These are phyloP conservation scores for Penicillium paradoxum DNA, from an alignment of 495 filamentous ascomycete species.

Conservation along the genomic window DNA sequence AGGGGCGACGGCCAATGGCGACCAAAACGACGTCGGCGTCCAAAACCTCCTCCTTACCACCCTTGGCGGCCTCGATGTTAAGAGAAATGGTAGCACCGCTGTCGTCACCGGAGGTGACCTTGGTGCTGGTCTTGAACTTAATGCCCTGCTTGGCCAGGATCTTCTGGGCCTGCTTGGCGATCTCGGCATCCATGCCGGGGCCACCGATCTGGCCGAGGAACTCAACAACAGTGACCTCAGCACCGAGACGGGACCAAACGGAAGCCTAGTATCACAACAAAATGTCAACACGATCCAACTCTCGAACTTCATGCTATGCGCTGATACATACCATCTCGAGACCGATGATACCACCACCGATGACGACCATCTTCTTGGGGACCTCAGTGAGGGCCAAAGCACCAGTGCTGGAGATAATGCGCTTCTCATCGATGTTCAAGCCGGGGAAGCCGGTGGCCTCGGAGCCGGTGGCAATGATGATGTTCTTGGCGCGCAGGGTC, in stretches of 20 bases:
- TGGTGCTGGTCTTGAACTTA: conserved; percentile 96
- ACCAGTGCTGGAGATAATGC: conserved; percentile 92
- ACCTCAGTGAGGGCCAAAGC: conserved; percentile 84
- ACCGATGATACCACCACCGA: conserved; percentile 97
- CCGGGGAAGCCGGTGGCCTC: conserved; percentile 96
- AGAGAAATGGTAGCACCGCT: conserved; percentile 70
- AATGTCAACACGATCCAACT: not conserved
- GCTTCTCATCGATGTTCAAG: conserved; percentile 93
- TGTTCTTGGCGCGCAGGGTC: conserved; percentile 85
- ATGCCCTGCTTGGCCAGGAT: conserved; percentile 94
- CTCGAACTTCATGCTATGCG: not conserved
- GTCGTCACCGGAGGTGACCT: conserved; percentile 82
- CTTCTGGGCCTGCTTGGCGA: conserved; percentile 89
- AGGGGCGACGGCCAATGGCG: conserved; percentile 92
- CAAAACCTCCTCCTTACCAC: conserved; percentile 87
- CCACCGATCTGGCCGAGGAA: conserved; percentile 95
- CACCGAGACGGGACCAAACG: conserved; percentile 89
- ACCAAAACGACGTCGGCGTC: conserved; percentile 96
- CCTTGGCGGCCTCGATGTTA: conserved; percentile 87
- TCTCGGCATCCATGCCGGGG: conserved; percentile 94
- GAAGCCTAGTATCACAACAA: conserved; percentile 56
- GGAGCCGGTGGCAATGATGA: conserved; percentile 91
- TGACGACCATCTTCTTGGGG: conserved; percentile 96
- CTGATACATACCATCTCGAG: conserved; percentile 75
- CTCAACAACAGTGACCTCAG: conserved; percentile 95